These are phyloP conservation scores for Ensete glaucum DNA, from an alignment of 176 grass and related monocot species.

Conservation along the genomic window DNA sequence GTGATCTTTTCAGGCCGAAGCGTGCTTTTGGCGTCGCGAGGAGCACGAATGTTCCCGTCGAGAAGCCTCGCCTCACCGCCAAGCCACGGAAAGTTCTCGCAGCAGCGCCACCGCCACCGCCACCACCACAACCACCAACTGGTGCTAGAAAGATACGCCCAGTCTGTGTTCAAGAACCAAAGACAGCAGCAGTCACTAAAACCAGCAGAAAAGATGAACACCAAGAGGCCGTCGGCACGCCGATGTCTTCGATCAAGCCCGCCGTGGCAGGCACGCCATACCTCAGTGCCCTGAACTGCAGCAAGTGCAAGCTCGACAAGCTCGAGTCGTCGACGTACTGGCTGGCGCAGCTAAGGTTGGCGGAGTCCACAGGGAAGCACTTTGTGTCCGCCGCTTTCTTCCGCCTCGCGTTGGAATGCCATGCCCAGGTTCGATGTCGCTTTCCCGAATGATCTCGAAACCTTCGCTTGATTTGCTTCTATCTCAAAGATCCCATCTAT, in stretches of 20 bases:
- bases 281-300: constrained; percentile 50
- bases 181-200: background rate
- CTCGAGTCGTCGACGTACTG: constrained; percentile 60
- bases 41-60: constrained; percentile 37
- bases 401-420: constrained; percentile 53
- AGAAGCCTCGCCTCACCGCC: constrained; percentile 25
- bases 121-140: background rate
- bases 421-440: constrained; percentile 50
- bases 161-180: constrained; percentile 39
- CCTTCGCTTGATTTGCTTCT: background rate
- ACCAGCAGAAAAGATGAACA: background rate
- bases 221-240: constrained; percentile 29
- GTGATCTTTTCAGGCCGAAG: constrained; percentile 27
- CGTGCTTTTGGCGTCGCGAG: constrained; percentile 48
- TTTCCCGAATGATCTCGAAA: background rate
- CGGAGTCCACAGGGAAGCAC: constrained; percentile 72
- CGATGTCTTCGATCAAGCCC: constrained; percentile 25
- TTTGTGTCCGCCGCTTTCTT: constrained; percentile 54
- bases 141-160: constrained; percentile 28
- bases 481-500: constrained; percentile 3
- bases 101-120: background rate
- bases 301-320: constrained; percentile 34
- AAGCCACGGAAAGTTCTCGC: constrained; percentile 26
- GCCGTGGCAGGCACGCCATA: constrained; percentile 38
- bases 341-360: constrained; percentile 56